Evolutionary conservation across 495 filamentous ascomycete genomes (phyloP), one percentile per base, ranked within the genome.

Genomic region (Aspergillus panamensis): DNA sequence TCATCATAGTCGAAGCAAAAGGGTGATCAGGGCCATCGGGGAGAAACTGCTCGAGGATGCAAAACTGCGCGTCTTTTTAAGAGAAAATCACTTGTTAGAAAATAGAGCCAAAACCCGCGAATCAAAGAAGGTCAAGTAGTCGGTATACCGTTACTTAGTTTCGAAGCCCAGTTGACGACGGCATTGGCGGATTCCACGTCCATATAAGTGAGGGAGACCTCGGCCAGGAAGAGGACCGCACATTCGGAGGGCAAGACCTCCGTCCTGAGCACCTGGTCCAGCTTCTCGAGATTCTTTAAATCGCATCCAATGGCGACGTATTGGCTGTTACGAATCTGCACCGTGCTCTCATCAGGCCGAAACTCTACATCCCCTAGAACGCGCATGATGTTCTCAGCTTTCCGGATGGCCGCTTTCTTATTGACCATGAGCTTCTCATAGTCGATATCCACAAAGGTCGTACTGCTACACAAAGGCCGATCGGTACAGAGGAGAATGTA

Each of bases 181-280:
- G 74, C 75, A 73, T 96, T 84, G 33, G 93, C 85, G 20, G 83
- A 82, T n/a, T 82, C 72, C 16, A 80, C 79, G 43, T 91, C 84
- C 92, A 96, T 96, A 62, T 96, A 96, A 1, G 92, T 92, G 32
- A 96, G 79, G 6, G 91, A 95, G 6, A 96, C 92, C 70, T 96
- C 93, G 0, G 91, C 91, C 3, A 88, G 81, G 64, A 91, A 94
- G 51, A 96, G 82, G 10, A 96, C 76, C 9, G 77, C 71, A 57
- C 81, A 85, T 3, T 80, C 73, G 4, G 76, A 59, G 31, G 85
- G 66, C 30, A 86, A 75, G 17, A 88, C 58, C 40, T 84, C 75
- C 5, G 59, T 66, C 19, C 73, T 77, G 33, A 96, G 70, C 19
- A 83, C 74, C 17, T 73, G 59, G 43, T 84, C 72, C 8, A 96